Evolutionary conservation across 148 eudicot species (phyloP), one percentile per base, ranked within the genome.

Genomic region (Pouteria glomerata): DNA sequence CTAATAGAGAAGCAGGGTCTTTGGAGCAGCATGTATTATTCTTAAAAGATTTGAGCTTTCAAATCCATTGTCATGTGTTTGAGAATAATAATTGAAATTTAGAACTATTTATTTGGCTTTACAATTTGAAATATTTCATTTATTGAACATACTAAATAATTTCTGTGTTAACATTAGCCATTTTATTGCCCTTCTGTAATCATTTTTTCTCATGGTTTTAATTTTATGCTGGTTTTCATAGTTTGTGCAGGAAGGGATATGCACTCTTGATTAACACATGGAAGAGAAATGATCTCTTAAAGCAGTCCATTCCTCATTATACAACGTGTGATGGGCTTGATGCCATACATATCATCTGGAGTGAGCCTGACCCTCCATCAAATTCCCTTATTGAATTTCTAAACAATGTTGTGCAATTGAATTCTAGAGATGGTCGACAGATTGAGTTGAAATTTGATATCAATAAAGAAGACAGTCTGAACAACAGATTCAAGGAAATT

Each of bases 211-310:
- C 8, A 5, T 63, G n/a, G n/a, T n/a, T n/a, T n/a, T n/a, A 48
- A 15, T 52, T 35, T 16, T 57, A 14, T 57, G 18, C 27, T 68
- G 23, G 39, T 44, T 66, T 47, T 2, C 6, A 66, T 65, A 1
- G 53, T 18, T 51, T 74, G 26, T 80, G 71, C 89, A 92, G 92
- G 85, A 86, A 73, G 69, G 92, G 92, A 34, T 92, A 87, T 75
- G 82, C 95, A 66, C 74, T 92, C 35, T 73, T 92, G 76, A 89
- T 92, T 13, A 92, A 92, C 78, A 92, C 97, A 8, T 92, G 97
- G 97, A 92, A 92, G 73, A 84, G 97, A 86, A 79, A 89, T 64
- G 92, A 92, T 85, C 97, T 92, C 66, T 53, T 92, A 78, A 89
- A 83, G 82, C 82, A 82, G 76, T 92, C 97, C 16, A 86, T 92